Conservation (phyloP, 2,329 filamentous ascomycete species). For the Phyllosticta paracitricarpa region DNA sequence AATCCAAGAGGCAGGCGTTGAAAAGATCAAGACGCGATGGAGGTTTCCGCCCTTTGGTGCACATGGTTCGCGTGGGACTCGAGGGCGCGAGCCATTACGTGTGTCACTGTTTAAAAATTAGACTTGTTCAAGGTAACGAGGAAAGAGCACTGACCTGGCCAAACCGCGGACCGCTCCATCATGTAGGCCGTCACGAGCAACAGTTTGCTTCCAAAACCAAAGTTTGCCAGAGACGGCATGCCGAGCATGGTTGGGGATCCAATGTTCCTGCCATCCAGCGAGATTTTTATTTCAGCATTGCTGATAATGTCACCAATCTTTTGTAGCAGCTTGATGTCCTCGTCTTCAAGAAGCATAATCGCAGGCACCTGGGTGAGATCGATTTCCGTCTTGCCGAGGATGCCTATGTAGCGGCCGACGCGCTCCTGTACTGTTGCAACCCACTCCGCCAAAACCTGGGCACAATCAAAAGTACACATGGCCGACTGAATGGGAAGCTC, state of each 20-base stretch:
- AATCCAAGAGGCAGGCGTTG: neutral
- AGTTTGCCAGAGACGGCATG: slow-evolving; percentile 45
- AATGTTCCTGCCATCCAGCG: slow-evolving; percentile 34
- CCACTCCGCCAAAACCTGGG: slow-evolving; percentile 91
- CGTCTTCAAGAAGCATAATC: slow-evolving; percentile 83
- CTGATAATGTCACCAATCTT: slow-evolving; percentile 74
- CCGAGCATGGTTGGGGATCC: slow-evolving; percentile 35
- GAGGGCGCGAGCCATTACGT: slow-evolving; percentile 56
- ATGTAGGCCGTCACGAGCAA: slow-evolving; percentile 76
- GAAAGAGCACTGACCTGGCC: slow-evolving; percentile 61
- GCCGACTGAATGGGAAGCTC: slow-evolving; percentile 85
- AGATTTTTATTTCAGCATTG: slow-evolving; percentile 72
- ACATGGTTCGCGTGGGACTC: slow-evolving; percentile 55
- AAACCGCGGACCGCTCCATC: slow-evolving; percentile 80
- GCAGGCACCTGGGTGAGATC: slow-evolving; percentile 73
- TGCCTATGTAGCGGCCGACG: slow-evolving; percentile 78
- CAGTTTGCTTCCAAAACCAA: slow-evolving; percentile 76
- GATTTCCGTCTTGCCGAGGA: slow-evolving; percentile 73
- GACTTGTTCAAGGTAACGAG: neutral
- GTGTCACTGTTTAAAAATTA: slow-evolving; percentile 44
- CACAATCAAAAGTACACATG: slow-evolving; percentile 88
- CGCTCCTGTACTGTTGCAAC: slow-evolving; percentile 86
- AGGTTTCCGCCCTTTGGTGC: slow-evolving; percentile 48
- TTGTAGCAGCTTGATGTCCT: slow-evolving; percentile 74
- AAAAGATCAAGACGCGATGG: slow-evolving; percentile 14